These are phyloP conservation scores for Furcasterigmium sp. DNA, from an alignment of 2,329 filamentous ascomycete genomes.

Conservation along the genomic window DNA sequence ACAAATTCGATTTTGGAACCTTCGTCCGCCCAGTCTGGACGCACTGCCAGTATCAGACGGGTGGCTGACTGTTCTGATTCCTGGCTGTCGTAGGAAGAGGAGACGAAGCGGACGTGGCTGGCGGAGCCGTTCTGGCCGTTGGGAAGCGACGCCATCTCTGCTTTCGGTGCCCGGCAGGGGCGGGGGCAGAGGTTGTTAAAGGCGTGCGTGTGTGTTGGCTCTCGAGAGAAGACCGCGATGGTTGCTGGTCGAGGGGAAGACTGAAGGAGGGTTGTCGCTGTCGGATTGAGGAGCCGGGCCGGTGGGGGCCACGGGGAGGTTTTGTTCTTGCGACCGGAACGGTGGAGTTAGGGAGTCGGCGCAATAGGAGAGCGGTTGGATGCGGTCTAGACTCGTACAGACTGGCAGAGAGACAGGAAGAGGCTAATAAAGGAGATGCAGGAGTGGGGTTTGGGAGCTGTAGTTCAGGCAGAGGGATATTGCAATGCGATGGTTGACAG, in stretches of 20 bases:
- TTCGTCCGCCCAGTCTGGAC: conserved; percentile 74
- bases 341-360: neutral
- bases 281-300: too few relatives aligned
- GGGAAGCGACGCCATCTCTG: conserved; percentile 13
- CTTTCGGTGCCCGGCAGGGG: neutral
- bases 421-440: conserved; percentile 4
- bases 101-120: conserved; percentile 55
- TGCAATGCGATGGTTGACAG: neutral
- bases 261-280: too few relatives aligned
- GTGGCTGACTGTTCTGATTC: conserved; percentile 76
- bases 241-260: neutral
- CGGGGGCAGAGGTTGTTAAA: neutral
- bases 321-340: neutral
- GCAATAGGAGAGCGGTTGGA: neutral
- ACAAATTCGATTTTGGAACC: conserved; percentile 77
- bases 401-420: neutral
- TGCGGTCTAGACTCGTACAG: conserved; percentile 3
- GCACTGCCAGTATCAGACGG: conserved; percentile 70
- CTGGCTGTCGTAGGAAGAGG: conserved; percentile 70
- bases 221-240: neutral
- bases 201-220: neutral
- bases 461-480: neutral
- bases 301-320: too few relatives aligned
- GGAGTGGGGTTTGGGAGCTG: neutral
- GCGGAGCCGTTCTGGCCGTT: conserved; percentile 32